phyloP scores from a whole-genome alignment of 805 yeast species.

The Cephaloascus albidus region DNA sequence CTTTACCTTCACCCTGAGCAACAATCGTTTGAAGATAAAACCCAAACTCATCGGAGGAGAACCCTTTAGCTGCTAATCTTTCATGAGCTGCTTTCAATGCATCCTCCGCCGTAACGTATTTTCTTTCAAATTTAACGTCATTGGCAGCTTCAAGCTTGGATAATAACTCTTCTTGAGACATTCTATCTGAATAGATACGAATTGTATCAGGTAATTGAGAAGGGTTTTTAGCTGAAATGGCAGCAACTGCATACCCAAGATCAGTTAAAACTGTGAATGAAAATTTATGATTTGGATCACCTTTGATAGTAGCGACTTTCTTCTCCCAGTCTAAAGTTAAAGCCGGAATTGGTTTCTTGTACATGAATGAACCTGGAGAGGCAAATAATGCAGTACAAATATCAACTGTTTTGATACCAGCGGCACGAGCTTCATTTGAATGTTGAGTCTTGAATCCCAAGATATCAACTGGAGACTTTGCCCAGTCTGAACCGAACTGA shows the following conservation, averaged over 20 bases:
- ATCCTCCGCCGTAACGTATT: constrained; percentile 18
- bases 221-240: constrained; percentile 27
- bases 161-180: constrained; percentile 27
- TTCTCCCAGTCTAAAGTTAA: constrained; percentile 26
- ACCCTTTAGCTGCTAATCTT: constrained; percentile 16
- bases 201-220: constrained; percentile 31
- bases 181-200: constrained; percentile 29
- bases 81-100: constrained; percentile 19
- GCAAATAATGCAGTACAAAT: constrained; percentile 29
- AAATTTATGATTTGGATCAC: constrained; percentile 25
- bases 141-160: constrained; percentile 29
- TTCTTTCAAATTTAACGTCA: constrained; percentile 20
- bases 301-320: constrained; percentile 25
- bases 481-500: constrained; percentile 46
- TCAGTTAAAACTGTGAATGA: constrained; percentile 28
- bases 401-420: constrained; percentile 39
- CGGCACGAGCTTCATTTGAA: constrained; percentile 24
- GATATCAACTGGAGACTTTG: constrained; percentile 21
- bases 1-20: constrained; percentile 31
- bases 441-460: constrained; percentile 22
- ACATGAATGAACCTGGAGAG: constrained; percentile 20
- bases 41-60: constrained; percentile 20
- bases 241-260: constrained; percentile 33
- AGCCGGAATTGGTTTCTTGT: constrained; percentile 18
- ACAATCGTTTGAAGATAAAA: constrained; percentile 23